These are phyloP conservation scores for Metschnikowia amazonensis DNA, from an alignment of 805 yeast species.

Conservation along the genomic window DNA sequence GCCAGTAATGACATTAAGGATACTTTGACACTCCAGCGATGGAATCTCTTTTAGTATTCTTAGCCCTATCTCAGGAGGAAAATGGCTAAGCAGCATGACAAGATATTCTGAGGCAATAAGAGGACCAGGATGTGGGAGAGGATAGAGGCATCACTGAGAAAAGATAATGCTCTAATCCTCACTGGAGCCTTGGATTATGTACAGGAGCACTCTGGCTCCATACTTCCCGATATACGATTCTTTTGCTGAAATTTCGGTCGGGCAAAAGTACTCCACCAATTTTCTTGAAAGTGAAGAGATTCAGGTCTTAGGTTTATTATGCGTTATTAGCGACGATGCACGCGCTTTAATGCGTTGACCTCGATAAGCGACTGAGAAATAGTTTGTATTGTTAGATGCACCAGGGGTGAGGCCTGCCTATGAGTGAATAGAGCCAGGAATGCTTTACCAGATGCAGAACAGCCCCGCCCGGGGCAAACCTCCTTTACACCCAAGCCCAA, in stretches of 20 bases:
- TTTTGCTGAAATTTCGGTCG: not conserved
- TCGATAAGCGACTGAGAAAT: not conserved
- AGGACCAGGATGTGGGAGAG: not conserved
- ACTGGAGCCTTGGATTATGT: not conserved
- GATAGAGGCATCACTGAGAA: not conserved
- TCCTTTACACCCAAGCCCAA: no score
- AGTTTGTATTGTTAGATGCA: not conserved
- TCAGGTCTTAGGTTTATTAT: no score
- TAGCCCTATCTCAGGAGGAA: conserved; percentile 15
- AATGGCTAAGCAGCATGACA: conserved; percentile 3
- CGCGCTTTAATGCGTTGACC: no score
- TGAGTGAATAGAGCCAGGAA: not conserved
- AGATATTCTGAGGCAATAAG: not conserved
- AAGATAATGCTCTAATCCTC: conserved; percentile 1
- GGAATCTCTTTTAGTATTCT: conserved; percentile 11
- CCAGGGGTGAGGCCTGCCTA: not conserved
- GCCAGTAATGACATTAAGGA: not conserved
- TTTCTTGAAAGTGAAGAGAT: no score
- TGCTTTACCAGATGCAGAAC: not conserved
- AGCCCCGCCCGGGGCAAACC: not conserved
- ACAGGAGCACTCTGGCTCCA: not conserved
- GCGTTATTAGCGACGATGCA: no score
- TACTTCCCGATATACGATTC: not conserved
- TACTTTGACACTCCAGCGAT: conserved; percentile 6
- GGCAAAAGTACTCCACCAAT: not conserved